Evolutionary conservation across 805 yeast genomes (phyloP).

Genomic region (Suhomyces pyralidae): DNA sequence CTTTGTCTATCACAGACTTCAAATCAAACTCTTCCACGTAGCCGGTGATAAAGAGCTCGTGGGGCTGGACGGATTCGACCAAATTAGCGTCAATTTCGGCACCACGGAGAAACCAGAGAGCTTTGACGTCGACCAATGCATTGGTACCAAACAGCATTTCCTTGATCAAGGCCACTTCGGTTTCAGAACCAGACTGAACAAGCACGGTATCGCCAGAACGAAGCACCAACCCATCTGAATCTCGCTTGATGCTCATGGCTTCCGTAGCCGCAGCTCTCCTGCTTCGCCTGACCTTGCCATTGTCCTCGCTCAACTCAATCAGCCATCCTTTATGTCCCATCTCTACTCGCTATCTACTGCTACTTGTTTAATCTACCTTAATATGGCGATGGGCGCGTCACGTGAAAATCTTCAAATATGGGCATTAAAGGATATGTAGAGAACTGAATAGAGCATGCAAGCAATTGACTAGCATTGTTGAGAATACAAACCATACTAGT

Average conservation of each 20-base stretch:
- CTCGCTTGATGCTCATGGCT: constrained; percentile 12
- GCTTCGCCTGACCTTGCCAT: constrained; percentile 4
- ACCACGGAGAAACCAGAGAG: constrained; percentile 45
- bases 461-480: neutral
- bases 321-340: constrained; percentile 36
- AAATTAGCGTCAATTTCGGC: constrained; percentile 33
- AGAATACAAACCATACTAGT: neutral
- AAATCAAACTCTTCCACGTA: constrained; percentile 44
- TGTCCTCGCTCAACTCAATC: constrained; percentile 13
- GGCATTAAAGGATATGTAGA: neutral
- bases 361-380: neutral
- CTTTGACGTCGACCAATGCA: constrained; percentile 46
- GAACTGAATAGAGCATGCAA: neutral
- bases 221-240: constrained; percentile 45
- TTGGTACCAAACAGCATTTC: constrained; percentile 52
- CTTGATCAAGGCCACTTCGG: constrained; percentile 46
- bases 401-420: constrained; percentile 1
- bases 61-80: constrained; percentile 18
- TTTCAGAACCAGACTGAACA: constrained; percentile 27
- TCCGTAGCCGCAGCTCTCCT: constrained; percentile 1
- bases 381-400: neutral
- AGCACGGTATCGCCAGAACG: constrained; percentile 54
- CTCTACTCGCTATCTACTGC: constrained; percentile 13
- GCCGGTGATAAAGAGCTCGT: constrained; percentile 58
- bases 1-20: constrained; percentile 41